Base-by-base conservation (phyloP, 352 stramenopile species). In the Pythium phragmiticola region DNA sequence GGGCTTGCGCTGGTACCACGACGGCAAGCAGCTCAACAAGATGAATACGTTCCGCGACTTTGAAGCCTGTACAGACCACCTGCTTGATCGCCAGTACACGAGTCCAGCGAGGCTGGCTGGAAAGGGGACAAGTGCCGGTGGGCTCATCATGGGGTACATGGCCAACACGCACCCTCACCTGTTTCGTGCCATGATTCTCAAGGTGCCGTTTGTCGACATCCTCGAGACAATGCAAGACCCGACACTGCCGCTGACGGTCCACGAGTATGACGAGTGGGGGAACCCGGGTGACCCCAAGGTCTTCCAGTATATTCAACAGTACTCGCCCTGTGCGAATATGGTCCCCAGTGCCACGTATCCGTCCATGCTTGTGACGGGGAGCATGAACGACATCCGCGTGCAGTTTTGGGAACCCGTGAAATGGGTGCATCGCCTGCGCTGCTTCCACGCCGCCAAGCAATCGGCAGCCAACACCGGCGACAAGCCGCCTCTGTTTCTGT, bases 201-300 rank as follows among this genome's bases (percentile, higher is more conserved):
- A 95, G 42, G 88, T 96, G 28, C 92, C 92, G 9, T 98, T 98
- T 50, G 75, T 97, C 0, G 89, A 97, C 36, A 91, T 97, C 36
- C 23, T 92, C 13, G 73, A 77, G 19, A 95, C 92, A 2, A 97
- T 98, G 90, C 71, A 82, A 59, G 89, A 98, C 56, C 68, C 83
- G 14, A 80, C 60, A 17, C 74, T 97, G 14, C 88, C 89, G 4
- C 76, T 98, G 2, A 98, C 92, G 12, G 71, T 97, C 17, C 87
- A 97, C 65, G 92, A 98, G 72, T 97, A 96, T 58, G 88, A 97
- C 50, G 92, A 98, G 69, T 98, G 90, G 90, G 89, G 90, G 3
- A 84, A 97, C 55, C 84, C 84, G 13, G 42, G 14, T 16, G 74
- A 87, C 21, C 60, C 66, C 1, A 62, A 75, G 6, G 75, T 82